Evolutionary conservation across 2,329 filamentous ascomycete genomes (phyloP).

Genomic region (Lanzia echinophila): DNA sequence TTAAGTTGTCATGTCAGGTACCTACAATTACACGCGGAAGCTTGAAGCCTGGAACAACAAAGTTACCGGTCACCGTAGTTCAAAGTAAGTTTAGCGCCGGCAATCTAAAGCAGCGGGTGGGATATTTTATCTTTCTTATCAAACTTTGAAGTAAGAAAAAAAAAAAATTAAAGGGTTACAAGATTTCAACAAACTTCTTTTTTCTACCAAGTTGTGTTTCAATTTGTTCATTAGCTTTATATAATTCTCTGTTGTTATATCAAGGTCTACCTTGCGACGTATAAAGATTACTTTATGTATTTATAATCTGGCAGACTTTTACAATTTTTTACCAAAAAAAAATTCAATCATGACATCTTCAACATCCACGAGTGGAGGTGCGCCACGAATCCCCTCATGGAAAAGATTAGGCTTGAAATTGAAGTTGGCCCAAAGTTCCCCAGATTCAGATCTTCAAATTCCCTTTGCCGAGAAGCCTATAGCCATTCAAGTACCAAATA

Average conservation of each 20-base stretch:
- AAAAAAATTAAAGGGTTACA: constrained; percentile 4
- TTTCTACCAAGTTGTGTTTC: constrained; percentile 5
- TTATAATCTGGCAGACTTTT: not conserved
- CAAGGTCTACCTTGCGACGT: not conserved
- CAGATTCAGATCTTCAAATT: constrained; percentile 10
- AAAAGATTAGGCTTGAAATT: constrained; percentile 54
- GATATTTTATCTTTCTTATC: constrained; percentile 10
- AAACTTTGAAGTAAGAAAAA: too few relatives aligned
- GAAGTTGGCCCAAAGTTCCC: constrained; percentile 42
- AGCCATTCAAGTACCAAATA: constrained; percentile 19
- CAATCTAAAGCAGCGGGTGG: constrained; percentile 4
- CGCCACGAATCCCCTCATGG: constrained; percentile 47
- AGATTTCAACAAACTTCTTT: constrained; percentile 2
- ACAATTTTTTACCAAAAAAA: not conserved
- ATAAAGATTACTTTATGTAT: not conserved
- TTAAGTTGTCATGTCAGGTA: not conserved
- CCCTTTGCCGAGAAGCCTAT: constrained; percentile 11
- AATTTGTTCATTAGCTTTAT: not conserved
- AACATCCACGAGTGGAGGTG: constrained; percentile 9
- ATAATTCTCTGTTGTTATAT: not conserved
- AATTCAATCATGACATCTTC: constrained; percentile 19
- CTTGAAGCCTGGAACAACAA: constrained; percentile 10
- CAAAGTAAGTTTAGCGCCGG: constrained; percentile 5
- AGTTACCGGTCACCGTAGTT: not conserved
- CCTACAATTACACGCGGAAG: constrained; percentile 6